These are phyloP conservation scores for Gossypium davidsonii DNA, from an alignment of 441 rosid genomes.

Conservation along the genomic window DNA sequence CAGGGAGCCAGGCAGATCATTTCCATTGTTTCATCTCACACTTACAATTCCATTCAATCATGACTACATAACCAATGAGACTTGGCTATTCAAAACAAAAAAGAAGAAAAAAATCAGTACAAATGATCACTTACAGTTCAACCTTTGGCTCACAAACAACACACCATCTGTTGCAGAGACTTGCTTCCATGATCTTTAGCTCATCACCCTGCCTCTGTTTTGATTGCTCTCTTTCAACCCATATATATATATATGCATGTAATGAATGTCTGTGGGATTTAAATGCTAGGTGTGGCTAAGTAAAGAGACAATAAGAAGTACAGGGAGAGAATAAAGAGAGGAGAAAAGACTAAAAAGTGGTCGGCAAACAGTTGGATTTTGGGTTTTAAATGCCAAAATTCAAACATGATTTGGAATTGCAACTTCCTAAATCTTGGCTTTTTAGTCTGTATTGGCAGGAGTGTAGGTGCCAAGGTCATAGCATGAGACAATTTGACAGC, in stretches of 20 bases:
- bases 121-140: background rate
- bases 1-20: background rate
- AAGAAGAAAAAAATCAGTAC: background rate
- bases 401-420: background rate
- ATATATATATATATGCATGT: too few relatives aligned
- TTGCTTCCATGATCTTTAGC: too few relatives aligned
- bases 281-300: background rate
- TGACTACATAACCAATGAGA: too few relatives aligned
- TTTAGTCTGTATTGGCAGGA: background rate
- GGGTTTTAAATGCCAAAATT: background rate
- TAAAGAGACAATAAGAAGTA: background rate
- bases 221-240: background rate
- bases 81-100: background rate
- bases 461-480: background rate
- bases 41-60: too few relatives aligned
- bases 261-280: background rate
- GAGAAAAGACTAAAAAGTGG: background rate
- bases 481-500: constrained; percentile 1
- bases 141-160: background rate
- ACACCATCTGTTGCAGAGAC: background rate
- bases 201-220: too few relatives aligned
- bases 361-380: background rate
- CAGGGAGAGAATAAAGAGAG: background rate
- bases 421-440: background rate
- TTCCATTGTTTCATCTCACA: background rate